These are phyloP conservation scores for Fraxinus excelsior DNA, from an alignment of 257 asterid species.

Conservation along the genomic window DNA sequence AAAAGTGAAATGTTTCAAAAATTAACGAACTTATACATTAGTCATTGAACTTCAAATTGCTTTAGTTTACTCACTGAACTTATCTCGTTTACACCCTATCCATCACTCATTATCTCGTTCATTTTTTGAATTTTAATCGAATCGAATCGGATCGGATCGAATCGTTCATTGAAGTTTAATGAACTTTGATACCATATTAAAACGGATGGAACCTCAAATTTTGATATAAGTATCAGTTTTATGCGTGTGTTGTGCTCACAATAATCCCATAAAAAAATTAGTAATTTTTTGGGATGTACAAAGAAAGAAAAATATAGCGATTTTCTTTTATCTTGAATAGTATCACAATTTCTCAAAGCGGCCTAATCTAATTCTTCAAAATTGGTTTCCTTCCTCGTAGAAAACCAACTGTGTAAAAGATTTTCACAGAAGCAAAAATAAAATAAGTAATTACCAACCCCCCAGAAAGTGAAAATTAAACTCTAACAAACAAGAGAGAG, in stretches of 20 bases:
- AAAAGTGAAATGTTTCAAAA: too few relatives aligned
- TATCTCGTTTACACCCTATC: too few relatives aligned
- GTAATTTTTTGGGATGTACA: not conserved
- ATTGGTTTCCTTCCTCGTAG: constrained; percentile 27
- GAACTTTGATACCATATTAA: too few relatives aligned
- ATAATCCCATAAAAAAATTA: too few relatives aligned
- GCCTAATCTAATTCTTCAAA: constrained; percentile 34
- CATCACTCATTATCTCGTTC: too few relatives aligned
- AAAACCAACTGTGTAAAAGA: constrained; percentile 15
- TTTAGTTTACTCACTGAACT: too few relatives aligned
- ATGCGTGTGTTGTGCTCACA: not conserved
- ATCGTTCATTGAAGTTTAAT: too few relatives aligned
- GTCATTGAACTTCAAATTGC: too few relatives aligned
- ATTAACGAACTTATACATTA: too few relatives aligned
- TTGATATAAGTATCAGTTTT: not conserved
- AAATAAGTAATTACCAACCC: not conserved
- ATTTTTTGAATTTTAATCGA: too few relatives aligned
- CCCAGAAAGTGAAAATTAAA: not conserved
- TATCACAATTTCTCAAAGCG: constrained; percentile 12
- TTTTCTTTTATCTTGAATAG: not conserved
- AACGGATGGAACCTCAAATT: too few relatives aligned
- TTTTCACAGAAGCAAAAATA: constrained; percentile 19
- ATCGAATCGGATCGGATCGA: too few relatives aligned
- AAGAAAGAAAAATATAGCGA: not conserved
- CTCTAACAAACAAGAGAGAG: constrained; percentile 33